These are phyloP conservation scores for Rutstroemia sydowiana DNA, from an alignment of 2,329 filamentous ascomycete species.

Conservation along the genomic window DNA sequence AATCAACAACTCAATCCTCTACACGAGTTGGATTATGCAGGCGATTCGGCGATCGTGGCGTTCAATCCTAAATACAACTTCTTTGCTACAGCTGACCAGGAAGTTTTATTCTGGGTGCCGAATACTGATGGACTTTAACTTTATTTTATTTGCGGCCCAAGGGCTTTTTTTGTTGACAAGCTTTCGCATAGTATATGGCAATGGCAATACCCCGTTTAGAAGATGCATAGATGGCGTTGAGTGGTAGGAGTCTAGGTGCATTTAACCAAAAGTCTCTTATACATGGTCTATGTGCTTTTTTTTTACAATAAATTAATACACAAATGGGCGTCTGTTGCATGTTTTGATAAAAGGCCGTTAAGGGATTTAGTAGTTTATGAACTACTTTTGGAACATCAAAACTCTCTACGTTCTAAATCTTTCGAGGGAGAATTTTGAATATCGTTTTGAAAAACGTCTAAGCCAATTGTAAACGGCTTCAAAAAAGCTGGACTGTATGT, in stretches of 20 bases:
- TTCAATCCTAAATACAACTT: conserved; percentile 92
- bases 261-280: neutral
- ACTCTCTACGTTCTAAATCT: too few relatives aligned
- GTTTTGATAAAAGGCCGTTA: too few relatives aligned
- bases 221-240: conserved; percentile 7
- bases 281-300: neutral
- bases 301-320: neutral
- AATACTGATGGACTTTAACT: conserved; percentile 40
- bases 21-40: conserved; percentile 58
- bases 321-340: too few relatives aligned
- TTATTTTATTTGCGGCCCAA: neutral
- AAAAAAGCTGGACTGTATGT: too few relatives aligned
- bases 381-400: too few relatives aligned
- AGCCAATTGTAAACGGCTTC: too few relatives aligned
- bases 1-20: conserved; percentile 56
- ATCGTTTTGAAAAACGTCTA: too few relatives aligned
- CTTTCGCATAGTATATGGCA: neutral
- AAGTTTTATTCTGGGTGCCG: conserved; percentile 72
- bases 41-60: conserved; percentile 65
- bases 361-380: too few relatives aligned
- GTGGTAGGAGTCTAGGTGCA: neutral
- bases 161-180: neutral
- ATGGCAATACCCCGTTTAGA: conserved; percentile 7
- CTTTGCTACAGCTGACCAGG: conserved; percentile 81
- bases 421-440: too few relatives aligned